Conservation (phyloP, 805 yeast genomes). For the Starmerella gropengiesseri region DNA sequence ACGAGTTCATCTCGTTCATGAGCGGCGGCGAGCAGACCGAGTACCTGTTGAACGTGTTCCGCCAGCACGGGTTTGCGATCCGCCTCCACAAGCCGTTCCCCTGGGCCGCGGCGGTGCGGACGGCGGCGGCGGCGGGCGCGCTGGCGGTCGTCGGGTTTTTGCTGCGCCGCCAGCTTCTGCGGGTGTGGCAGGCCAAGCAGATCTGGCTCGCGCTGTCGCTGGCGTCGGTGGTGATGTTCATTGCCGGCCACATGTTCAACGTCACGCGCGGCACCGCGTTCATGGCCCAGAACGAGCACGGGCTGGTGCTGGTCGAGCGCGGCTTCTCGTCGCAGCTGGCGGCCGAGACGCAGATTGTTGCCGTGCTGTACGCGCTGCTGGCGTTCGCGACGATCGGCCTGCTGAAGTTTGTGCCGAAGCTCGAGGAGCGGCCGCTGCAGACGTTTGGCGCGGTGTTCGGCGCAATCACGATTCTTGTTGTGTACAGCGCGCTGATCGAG, state of each 20-base stretch:
- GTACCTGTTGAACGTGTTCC: slow-evolving; percentile 21
- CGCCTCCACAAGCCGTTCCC: slow-evolving; percentile 29
- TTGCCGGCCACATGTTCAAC: slow-evolving; percentile 89
- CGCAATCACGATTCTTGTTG: slow-evolving; percentile 38
- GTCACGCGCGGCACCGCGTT: slow-evolving; percentile 61
- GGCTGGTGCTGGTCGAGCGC: slow-evolving; percentile 42
- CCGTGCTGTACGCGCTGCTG: slow-evolving; percentile 47
- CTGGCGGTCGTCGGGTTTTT: slow-evolving; percentile 15
- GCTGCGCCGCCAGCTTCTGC: slow-evolving; percentile 29
- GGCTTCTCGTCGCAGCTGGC: slow-evolving; percentile 75
- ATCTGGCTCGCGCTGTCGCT: slow-evolving; percentile 66
- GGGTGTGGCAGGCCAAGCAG: slow-evolving; percentile 40
- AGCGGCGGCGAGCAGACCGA: slow-evolving; percentile 22
- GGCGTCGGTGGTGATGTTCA: slow-evolving; percentile 57
- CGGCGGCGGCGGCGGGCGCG: slow-evolving; percentile 13
- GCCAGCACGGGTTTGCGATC: slow-evolving; percentile 24
- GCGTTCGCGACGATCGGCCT: slow-evolving; percentile 51
- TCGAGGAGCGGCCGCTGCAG: slow-evolving; percentile 38
- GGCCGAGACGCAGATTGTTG: slow-evolving; percentile 78
- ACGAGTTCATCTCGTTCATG: slow-evolving; percentile 25
- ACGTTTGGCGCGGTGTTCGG: slow-evolving; percentile 40
- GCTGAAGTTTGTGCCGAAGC: slow-evolving; percentile 44
- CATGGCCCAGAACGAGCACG: slow-evolving; percentile 37
- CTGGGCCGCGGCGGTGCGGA: slow-evolving; percentile 21
- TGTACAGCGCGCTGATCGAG: slow-evolving; percentile 52